Conservation (phyloP, 2,329 filamentous ascomycete genomes). For the Aspergillus fischeri region DNA sequence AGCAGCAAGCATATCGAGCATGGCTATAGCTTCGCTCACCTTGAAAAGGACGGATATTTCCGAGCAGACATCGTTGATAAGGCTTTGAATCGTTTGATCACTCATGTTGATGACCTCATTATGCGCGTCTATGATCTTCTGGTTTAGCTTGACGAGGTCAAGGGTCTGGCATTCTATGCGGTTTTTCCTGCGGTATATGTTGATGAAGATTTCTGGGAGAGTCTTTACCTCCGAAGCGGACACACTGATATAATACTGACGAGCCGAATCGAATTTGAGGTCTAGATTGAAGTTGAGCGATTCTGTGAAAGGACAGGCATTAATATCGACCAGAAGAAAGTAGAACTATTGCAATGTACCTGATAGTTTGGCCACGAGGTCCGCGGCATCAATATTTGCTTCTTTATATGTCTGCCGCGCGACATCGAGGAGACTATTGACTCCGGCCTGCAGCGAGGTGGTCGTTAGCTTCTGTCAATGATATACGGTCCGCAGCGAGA, state of each 20-base stretch:
- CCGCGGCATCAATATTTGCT: slow-evolving; percentile 70
- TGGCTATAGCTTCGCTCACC: slow-evolving; percentile 78
- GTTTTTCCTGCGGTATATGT: slow-evolving; percentile 67
- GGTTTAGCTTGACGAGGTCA: slow-evolving; percentile 74
- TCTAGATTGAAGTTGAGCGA: slow-evolving; percentile 58
- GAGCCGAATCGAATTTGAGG: slow-evolving; percentile 70
- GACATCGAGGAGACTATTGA: slow-evolving; percentile 83
- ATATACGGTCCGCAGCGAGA: background rate
- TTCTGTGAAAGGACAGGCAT: slow-evolving; percentile 39
- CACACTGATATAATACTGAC: slow-evolving; percentile 76
- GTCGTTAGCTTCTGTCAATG: background rate
- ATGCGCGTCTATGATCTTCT: slow-evolving; percentile 72
- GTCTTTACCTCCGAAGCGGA: slow-evolving; percentile 57
- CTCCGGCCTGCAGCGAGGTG: slow-evolving; percentile 55
- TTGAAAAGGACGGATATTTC: slow-evolving; percentile 73
- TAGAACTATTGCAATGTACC: slow-evolving; percentile 40
- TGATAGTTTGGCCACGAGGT: slow-evolving; percentile 64
- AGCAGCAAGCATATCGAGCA: slow-evolving; percentile 78
- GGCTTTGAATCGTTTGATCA: slow-evolving; percentile 67
- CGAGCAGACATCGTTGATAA: slow-evolving; percentile 68
- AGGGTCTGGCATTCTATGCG: slow-evolving; percentile 84
- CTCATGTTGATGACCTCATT: slow-evolving; percentile 81
- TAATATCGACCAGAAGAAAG: background rate
- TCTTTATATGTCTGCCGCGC: slow-evolving; percentile 88
- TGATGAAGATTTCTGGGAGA: slow-evolving; percentile 71